Evolutionary conservation across 2,329 filamentous ascomycete genomes (phyloP), one percentile per base, ranked within the genome.

Genomic region (Myriosclerotinia scirpicola): DNA sequence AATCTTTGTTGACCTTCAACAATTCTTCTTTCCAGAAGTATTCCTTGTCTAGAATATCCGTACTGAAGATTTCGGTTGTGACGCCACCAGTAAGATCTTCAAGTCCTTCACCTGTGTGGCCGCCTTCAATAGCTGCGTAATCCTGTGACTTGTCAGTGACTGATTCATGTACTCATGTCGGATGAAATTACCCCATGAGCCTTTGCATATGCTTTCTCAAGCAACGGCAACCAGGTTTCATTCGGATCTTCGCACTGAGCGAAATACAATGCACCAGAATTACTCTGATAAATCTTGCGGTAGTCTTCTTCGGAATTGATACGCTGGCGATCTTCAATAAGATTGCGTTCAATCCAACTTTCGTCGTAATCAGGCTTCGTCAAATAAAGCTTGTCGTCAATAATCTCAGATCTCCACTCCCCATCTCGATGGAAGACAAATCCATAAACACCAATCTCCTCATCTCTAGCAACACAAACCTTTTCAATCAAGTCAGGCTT

Each of bases 311-410:
- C 83, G 0, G 81, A 80, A 60, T 83, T 81, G 54, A 83, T 81
- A 26, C 82, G 80, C 70, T 85, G 90, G 63, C 92, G 87, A 74
- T 92, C 88, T 73, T 92, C 85, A 76, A 92, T 85, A n/a, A 92
- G 82, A 60, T 90, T 84, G 54, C 90, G 85, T 75, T 92, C 90
- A 76, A 90, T 81, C 58, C 75, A 82, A 71, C 68, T 65, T 30
- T 92, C 88, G 71, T 95, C 90, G 79, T 92, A 96, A 74, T 90
- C 89, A 3, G 91, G 89, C 3, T 90, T 91, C 66, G 88, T 90
- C 38, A 96, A 84, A 76, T 91, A 96, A 2, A 97, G 82, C 78
- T 96, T 95, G 77, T 96, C 93, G 74, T 97, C 93, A 67, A 96
- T 87, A 68, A 96, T 93, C 69, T 90, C 92, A 71, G 92, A 92